Percentiles rank a stretch among this genome's conserved stretches.
phyloP scores from a whole-genome alignment of 805 yeast species.

The Metschnikowia borealis region DNA sequence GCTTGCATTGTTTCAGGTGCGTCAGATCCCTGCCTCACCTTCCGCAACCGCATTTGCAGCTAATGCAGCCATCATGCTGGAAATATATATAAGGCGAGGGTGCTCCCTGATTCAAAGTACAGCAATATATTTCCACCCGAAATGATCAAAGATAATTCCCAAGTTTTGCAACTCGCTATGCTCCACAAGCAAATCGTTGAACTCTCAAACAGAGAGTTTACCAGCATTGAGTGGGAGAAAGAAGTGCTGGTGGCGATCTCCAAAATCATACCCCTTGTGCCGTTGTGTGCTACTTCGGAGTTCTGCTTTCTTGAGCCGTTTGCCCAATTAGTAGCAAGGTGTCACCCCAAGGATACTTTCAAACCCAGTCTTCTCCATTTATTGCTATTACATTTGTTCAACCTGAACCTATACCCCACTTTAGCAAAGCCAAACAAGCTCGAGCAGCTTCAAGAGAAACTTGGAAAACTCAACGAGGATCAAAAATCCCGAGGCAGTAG shows the following conservation, averaged over 20 bases:
- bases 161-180: not conserved
- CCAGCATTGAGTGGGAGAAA: not conserved
- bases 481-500: not conserved
- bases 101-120: not conserved
- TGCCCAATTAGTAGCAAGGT: slow-evolving; percentile 3
- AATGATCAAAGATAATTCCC: slow-evolving; percentile 2
- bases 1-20: slow-evolving; percentile 2
- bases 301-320: not conserved
- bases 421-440: not conserved
- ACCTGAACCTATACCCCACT: slow-evolving; percentile 3
- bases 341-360: slow-evolving; percentile 1
- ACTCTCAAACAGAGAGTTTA: not conserved
- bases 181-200: not conserved
- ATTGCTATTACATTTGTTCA: slow-evolving; percentile 8
- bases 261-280: not conserved
- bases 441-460: not conserved
- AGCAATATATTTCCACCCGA: not conserved
- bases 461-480: not conserved
- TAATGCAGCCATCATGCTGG: not conserved
- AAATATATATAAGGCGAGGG: not conserved
- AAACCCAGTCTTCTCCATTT: slow-evolving; percentile 6
- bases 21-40: not conserved
- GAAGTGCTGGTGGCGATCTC: not conserved
- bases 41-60: slow-evolving; percentile 3
- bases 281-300: not conserved